Base-by-base conservation (phyloP, 495 filamentous ascomycete species). In the Penicillium fimorum region DNA sequence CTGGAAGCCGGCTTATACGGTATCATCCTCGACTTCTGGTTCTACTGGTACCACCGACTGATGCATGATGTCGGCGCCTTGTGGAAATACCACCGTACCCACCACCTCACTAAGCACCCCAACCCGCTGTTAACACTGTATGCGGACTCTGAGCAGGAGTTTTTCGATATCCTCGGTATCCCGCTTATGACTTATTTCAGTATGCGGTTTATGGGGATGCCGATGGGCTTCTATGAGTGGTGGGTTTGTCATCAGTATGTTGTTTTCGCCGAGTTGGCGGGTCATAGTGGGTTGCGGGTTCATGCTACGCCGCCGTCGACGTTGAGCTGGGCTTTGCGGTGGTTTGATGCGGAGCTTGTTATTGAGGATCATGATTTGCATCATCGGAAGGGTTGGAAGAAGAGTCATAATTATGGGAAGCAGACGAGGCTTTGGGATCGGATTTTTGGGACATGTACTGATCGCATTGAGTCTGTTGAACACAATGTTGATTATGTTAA, bases 151-250 rank as follows among this genome's bases (percentile, higher is more conserved):
- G 70, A 70, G 54, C 70, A 75, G 54, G 72, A 73, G 58, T 70
- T 75, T 53, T 70, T 73, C 42, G 70, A 73, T 42, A 72, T 75
- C 38, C 65, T 66, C 24, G 70, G 69, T 12, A 61, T 72, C 12
- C 70, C 72, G 12, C 45, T 73, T 13, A 59, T 70, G 57, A 66
- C 72, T n/a, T 75, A 68, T 48, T 63, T 68, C 61, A 64, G 60
- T 0, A 64, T 75, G 55, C 55, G 57, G 41, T 25, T 62, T 3
- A 60, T 73, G 51, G 72, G 72, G 2, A 58, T 73, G 59, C 72
- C 72, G 0, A 69, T 75, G 67, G 69, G 69, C 11, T 73, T 75
- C 53, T 75, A 72, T 32, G 70, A 73, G 56, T 75, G 72, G 72
- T 75, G 72, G 72, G 54, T 75, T 33, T 72, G 72, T 54, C 72